phyloP scores from a whole-genome alignment of 345 rosid genomes.

The Zanthoxylum bungeanum region DNA sequence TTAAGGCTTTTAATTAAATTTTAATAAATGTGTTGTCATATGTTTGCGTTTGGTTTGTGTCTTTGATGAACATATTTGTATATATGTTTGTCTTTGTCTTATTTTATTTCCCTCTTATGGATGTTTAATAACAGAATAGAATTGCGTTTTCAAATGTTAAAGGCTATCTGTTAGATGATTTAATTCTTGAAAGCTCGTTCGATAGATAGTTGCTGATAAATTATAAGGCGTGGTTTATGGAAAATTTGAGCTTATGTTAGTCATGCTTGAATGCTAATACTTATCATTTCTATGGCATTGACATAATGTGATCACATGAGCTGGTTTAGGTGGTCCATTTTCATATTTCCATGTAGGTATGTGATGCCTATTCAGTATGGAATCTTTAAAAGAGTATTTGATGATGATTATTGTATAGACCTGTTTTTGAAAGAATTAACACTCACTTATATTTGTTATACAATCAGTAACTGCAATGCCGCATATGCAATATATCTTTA shows the following conservation, averaged over 20 bases:
- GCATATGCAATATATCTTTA: neutral
- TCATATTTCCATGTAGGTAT: neutral
- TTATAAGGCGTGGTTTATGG: neutral
- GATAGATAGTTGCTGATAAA: neutral
- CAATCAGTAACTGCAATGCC: too few relatives aligned
- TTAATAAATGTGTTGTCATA: neutral
- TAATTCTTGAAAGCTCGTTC: neutral
- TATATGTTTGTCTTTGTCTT: neutral
- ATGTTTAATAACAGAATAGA: neutral
- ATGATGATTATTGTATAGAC: neutral
- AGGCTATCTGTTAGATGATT: neutral
- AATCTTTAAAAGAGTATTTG: neutral
- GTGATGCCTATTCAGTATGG: neutral
- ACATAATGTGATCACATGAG: neutral
- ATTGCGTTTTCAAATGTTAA: neutral
- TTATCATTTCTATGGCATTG: neutral
- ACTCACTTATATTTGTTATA: neutral
- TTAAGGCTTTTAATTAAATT: neutral
- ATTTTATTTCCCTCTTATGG: neutral
- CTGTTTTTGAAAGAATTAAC: neutral
- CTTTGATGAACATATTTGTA: slow-evolving; percentile 8
- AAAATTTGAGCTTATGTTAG: neutral
- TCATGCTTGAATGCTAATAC: neutral
- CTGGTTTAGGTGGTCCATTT: neutral
- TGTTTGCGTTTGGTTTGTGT: slow-evolving; percentile 9